Conservation (phyloP, 1,139 yeast genomes). For the Arxiozyma telluris region DNA sequence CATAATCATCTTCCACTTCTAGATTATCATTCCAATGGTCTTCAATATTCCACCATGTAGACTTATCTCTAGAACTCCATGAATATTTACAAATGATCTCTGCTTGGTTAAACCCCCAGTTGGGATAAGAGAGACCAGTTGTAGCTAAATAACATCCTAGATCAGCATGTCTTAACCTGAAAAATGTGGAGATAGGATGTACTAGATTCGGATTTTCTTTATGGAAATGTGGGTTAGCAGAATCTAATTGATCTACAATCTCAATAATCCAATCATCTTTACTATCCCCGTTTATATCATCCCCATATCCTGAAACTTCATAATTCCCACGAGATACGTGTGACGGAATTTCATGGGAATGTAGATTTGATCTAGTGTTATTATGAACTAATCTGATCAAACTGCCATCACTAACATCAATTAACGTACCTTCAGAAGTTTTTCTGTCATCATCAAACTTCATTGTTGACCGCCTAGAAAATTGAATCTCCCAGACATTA, state of each 20-base stretch:
- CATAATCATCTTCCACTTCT: conserved; percentile 36
- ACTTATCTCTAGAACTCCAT: conserved; percentile 45
- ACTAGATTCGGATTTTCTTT: conserved; percentile 36
- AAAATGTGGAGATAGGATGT: conserved; percentile 65
- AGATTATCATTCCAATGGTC: conserved; percentile 47
- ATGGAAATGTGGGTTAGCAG: conserved; percentile 38
- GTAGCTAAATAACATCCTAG: conserved; percentile 70
- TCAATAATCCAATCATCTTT: conserved; percentile 72
- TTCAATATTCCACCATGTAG: conserved; percentile 78
- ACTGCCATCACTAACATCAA: conserved; percentile 40
- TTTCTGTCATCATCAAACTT: conserved; percentile 23
- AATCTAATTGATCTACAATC: conserved; percentile 47
- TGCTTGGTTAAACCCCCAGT: conserved; percentile 79
- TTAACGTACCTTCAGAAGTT: conserved; percentile 26
- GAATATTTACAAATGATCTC: conserved; percentile 62
- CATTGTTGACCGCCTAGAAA: conserved; percentile 32
- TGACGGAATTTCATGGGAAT: conserved; percentile 51
- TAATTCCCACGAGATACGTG: conserved; percentile 44
- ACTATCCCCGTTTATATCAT: conserved; percentile 43
- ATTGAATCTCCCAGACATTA: conserved; percentile 53
- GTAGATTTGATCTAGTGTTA: conserved; percentile 46
- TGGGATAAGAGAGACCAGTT: conserved; percentile 60
- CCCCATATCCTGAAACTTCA: conserved; percentile 68
- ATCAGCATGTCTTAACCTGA: conserved; percentile 51
- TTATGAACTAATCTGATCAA: conserved; percentile 48